Evolutionary conservation across 2,329 filamentous ascomycete species (phyloP).

Genomic region (Talaromyces sp.): DNA sequence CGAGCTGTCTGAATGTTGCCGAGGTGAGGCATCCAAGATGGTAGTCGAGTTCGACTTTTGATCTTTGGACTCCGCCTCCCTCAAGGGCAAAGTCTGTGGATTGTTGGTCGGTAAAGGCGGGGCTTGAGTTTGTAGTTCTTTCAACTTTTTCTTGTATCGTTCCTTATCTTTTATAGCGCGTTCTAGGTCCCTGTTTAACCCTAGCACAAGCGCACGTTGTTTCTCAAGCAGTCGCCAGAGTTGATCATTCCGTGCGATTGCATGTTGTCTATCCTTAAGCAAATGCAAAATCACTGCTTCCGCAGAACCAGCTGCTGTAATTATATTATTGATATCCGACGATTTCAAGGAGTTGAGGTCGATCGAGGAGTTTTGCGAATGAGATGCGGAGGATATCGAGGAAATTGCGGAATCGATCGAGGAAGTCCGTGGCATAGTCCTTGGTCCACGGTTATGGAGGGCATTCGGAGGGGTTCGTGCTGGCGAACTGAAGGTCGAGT

Average conservation of each 20-base stretch:
- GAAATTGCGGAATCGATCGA: constrained; percentile 96
- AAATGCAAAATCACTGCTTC: constrained; percentile 87
- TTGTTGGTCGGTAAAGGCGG: constrained; percentile 35
- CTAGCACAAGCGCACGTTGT: constrained; percentile 88
- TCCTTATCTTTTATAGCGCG: constrained; percentile 91
- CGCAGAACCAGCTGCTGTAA: constrained; percentile 80
- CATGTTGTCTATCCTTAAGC: constrained; percentile 85
- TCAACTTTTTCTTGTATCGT: constrained; percentile 84
- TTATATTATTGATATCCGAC: constrained; percentile 75
- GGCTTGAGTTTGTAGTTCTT: constrained; percentile 63
- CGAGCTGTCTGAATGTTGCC: constrained; percentile 1
- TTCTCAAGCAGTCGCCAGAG: constrained; percentile 96
- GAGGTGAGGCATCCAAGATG: neutral
- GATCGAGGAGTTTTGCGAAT: constrained; percentile 58
- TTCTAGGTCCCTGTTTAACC: constrained; percentile 91
- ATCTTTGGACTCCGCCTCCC: neutral
- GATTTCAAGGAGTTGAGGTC: constrained; percentile 58
- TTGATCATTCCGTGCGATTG: constrained; percentile 84
- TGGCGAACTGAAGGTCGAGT: constrained; percentile 27
- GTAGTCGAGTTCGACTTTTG: neutral
- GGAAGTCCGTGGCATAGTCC: constrained; percentile 65
- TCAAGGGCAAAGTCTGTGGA: constrained; percentile 19
- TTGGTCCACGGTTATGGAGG: constrained; percentile 34
- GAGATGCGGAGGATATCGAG: constrained; percentile 62
- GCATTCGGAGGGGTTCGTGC: constrained; percentile 32